A percentile compares a stretch with the other conserved stretches of the same genome.
These are phyloP conservation scores for Termitomyces sp. DNA, from an alignment of 768 basidiomycete species.

Conservation along the genomic window DNA sequence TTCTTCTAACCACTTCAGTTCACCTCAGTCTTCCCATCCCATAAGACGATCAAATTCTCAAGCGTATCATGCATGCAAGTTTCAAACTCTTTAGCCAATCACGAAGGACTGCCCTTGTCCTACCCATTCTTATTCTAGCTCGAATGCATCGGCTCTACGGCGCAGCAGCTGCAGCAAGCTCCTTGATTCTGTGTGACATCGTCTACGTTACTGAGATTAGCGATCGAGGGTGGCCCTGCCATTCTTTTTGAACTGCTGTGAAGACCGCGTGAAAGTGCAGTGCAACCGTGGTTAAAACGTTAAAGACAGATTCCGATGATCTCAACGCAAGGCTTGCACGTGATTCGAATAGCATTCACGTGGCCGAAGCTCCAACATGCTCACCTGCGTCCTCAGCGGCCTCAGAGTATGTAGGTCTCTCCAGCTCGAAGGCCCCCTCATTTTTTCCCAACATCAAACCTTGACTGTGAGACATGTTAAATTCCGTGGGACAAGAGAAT, in stretches of 20 bases:
- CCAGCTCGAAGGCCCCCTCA: too few species aligned
- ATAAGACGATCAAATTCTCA: background rate
- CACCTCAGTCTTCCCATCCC: background rate
- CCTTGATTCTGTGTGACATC: constrained; percentile 31
- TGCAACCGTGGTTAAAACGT: constrained; percentile 30
- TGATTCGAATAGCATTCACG: background rate
- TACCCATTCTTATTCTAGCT: constrained; percentile 63
- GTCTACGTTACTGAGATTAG: constrained; percentile 32
- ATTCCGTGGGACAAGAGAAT: background rate
- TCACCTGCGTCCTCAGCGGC: too few species aligned
- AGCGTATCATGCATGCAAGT: background rate
- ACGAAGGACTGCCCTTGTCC: constrained; percentile 60
- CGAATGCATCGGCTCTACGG: constrained; percentile 45
- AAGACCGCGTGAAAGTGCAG: constrained; percentile 57
- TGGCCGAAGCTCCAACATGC: background rate
- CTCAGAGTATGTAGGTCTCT: too few species aligned
- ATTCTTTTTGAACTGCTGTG: constrained; percentile 45
- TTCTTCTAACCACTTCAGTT: background rate
- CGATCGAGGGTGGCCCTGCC: constrained; percentile 54
- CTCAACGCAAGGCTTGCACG: too few species aligned
- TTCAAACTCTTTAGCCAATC: constrained; percentile 27
- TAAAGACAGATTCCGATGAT: too few species aligned
- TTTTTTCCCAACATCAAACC: background rate
- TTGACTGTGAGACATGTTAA: background rate
- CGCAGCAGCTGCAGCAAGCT: constrained; percentile 30